Base-by-base conservation (phyloP, 345 rosid genomes). In the Dipteronia sinensis region DNA sequence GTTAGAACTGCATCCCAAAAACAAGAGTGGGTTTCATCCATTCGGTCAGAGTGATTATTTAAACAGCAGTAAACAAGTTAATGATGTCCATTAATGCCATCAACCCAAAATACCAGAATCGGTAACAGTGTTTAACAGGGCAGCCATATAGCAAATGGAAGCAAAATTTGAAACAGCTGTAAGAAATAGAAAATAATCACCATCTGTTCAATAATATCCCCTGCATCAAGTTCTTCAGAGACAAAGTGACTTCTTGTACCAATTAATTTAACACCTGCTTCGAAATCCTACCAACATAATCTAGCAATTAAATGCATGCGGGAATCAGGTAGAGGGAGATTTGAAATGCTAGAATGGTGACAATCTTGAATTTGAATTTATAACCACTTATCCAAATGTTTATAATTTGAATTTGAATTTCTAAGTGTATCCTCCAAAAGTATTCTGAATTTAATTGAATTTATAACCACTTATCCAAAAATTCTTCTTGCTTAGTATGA, bases 131-230 rank as follows among this genome's bases (percentile, higher is more conserved):
- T 19, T 58, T 74, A 47, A 81, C 63, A 72, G 71, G 67, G 46
- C 38, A 82, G 44, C 23, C 4, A 69, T 64, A 23, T 65, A n/a
- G 29, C 0, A 15, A 58, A 59, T 65, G 46, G 47, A 67, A 42
- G 34, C 62, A 59, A 22, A 61, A 64, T 67, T 67, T 63, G 73
- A 31, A 69, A 66, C 61, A 55, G 46, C 44, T 40, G 29, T 55
- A 53, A 77, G 73, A 55, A 12, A 20, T 42, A 44, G 31, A 8
- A 19, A 42, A 3, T 78, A 74, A 31, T 78, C 80, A 94, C 98
- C 98, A 92, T 92, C 83, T 94, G 99, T 75, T 92, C 99, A 79
- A 96, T 96, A 77, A 96, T 94, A 68, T 98, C 97, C 72, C 99
- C 99, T 22, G 87, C 87, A 85, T 96, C 99, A 74, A 94, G 99